Evolutionary conservation across 23 red algal genomes (phyloP).

Genomic region (Porphyridium purpureum): DNA sequence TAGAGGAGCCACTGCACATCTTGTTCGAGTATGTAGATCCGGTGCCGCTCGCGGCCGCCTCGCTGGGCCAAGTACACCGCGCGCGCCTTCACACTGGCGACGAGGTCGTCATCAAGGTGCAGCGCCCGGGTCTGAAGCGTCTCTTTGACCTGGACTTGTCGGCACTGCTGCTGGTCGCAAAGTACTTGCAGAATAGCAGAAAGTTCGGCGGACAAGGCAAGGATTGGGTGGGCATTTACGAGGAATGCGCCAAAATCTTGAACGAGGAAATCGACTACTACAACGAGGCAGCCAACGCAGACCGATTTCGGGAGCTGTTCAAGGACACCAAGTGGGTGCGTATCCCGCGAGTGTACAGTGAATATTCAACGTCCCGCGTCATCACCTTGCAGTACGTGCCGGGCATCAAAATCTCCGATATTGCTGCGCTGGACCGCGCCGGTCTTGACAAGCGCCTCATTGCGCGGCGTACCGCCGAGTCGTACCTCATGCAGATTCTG

Average conservation of each 20-base stretch:
- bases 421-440: conserved; percentile 17
- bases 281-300: conserved; percentile 21
- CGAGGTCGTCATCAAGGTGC: conserved; percentile 83
- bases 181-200: conserved; percentile 31
- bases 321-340: conserved; percentile 33
- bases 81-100: conserved; percentile 54
- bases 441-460: conserved; percentile 22
- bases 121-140: conserved; percentile 45
- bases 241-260: conserved; percentile 45
- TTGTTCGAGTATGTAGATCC: conserved; percentile 61
- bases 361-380: conserved; percentile 44
- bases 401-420: conserved; percentile 60
- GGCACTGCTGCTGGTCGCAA: conserved; percentile 35
- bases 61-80: conserved; percentile 78
- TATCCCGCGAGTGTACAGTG: conserved; percentile 31
- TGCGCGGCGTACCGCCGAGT: conserved; percentile 27
- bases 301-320: conserved; percentile 43
- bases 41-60: conserved; percentile 70
- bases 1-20: conserved; percentile 28
- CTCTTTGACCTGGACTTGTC: conserved; percentile 76
- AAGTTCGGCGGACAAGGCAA: conserved; percentile 36
- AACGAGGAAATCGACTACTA: conserved; percentile 66
- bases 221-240: conserved; percentile 67
- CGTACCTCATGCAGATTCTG: conserved; percentile 61
- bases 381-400: conserved; percentile 65